Evolutionary conservation across 371 early-diverging fungal genomes (phyloP).

Genomic region (Synchytrium microbalum): DNA sequence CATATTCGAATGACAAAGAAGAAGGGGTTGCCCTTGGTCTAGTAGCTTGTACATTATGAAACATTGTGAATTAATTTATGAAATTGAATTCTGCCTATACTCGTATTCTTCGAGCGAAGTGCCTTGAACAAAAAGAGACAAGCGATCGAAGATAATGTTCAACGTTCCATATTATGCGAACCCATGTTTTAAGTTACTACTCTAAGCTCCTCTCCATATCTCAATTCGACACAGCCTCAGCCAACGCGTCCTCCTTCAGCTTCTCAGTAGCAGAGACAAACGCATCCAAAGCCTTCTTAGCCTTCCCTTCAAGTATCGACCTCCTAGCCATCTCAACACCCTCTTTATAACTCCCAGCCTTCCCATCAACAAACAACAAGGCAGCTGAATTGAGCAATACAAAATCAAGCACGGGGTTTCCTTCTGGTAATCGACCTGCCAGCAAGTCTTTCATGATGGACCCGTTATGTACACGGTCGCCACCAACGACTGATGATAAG

Average conservation of each 20-base stretch:
- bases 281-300: conserved; percentile 47
- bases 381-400: conserved; percentile 87
- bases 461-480: conserved; percentile 67
- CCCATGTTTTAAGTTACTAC: too few relatives aligned
- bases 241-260: neutral
- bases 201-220: too few relatives aligned
- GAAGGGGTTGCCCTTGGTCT: neutral
- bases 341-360: conserved; percentile 55
- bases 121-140: too few relatives aligned
- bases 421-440: conserved; percentile 43
- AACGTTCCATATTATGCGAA: too few relatives aligned
- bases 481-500: conserved; percentile 68
- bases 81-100: too few relatives aligned
- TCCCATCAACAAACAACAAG: conserved; percentile 68
- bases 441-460: conserved; percentile 58
- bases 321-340: conserved; percentile 71
- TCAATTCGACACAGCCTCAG: neutral
- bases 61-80: too few relatives aligned
- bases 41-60: too few relatives aligned
- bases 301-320: conserved; percentile 63
- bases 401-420: conserved; percentile 76
- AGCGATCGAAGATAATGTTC: too few relatives aligned
- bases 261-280: neutral
- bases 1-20: conserved; percentile 19
- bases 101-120: too few relatives aligned